Base-by-base conservation (phyloP, 1,284 basidiomycete genomes). In the Porogramme epimiltina region DNA sequence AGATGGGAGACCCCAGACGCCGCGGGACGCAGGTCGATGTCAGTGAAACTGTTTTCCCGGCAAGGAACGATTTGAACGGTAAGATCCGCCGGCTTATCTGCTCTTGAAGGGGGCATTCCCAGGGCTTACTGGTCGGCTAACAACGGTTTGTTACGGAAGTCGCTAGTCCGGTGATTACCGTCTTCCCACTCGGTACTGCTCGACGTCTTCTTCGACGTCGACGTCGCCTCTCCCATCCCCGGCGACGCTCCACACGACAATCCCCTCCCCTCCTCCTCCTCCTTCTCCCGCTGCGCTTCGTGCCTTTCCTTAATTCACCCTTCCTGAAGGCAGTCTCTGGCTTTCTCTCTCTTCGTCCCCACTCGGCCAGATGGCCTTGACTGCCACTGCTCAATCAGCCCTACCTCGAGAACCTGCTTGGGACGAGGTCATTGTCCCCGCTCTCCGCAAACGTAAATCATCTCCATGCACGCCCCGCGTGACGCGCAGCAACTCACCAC, bases 391-490 rank as follows among this genome's bases (percentile, higher is more conserved):
- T 42, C 81, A 82, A 70, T 76, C 80, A 54, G 77, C 79, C 47
- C 68, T 78, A 40, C 68, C 63, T 51, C 72, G 77, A 59, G 78
- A 78, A 43, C 82, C 80, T 37, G 80, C 78, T 31, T 88, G 85
- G 85, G 84, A 86, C 65, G 84, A 86, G 63, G 78, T 80, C 50
- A 85, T 88, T 55, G 85, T 88, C 25, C 85, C 85, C 52, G 79
- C 84, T 44, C 72, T 88, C 46, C 78, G 85, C 62, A 84, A 87
- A 78, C 81, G 85, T 87, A 69, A 62, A 75, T 71, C 24, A 6
- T 37, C 38, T 39, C 26, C 34, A 24, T 39, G 34, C 34, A 6
- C n/a, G 9, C 45, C 36, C 28, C 20, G 18, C 24, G 40, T 43
- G 54, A 47, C 51, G 46, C 19, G 38, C 34, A 18, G 9, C 43